phyloP scores from a whole-genome alignment of 441 rosid genomes.

The Arabidopsis lyrata region DNA sequence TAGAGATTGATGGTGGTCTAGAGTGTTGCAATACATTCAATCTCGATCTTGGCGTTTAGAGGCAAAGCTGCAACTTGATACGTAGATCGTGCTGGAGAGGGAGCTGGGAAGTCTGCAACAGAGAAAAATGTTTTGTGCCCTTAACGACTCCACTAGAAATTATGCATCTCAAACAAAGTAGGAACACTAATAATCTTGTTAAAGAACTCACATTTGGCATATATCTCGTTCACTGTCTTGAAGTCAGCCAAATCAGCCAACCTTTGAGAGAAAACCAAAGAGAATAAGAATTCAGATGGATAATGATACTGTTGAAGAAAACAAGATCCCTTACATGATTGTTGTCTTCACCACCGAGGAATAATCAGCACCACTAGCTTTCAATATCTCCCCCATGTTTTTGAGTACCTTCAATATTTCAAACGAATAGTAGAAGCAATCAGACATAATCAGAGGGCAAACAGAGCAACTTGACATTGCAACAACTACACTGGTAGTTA shows the following conservation, averaged over 20 bases:
- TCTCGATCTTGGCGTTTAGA: slow-evolving; percentile 81
- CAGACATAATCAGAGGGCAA: slow-evolving; percentile 19
- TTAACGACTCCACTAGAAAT: not conserved
- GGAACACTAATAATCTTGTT: not conserved
- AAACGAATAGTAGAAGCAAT: slow-evolving; percentile 1
- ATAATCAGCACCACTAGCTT: slow-evolving; percentile 84
- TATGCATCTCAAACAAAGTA: not conserved
- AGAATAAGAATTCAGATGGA: slow-evolving; percentile 6
- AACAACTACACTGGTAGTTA: not conserved
- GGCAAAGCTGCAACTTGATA: slow-evolving; percentile 97
- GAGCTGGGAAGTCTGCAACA: slow-evolving; percentile 79
- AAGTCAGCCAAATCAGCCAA: slow-evolving; percentile 91
- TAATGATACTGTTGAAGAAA: slow-evolving; percentile 8
- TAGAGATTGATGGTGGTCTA: slow-evolving; percentile 30
- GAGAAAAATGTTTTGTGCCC: not conserved
- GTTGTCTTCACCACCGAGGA: slow-evolving; percentile 91
- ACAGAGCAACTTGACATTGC: slow-evolving; percentile 22
- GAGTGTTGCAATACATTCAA: slow-evolving; percentile 88
- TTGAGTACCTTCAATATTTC: slow-evolving; percentile 59
- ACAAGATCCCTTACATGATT: slow-evolving; percentile 58
- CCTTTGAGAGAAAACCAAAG: slow-evolving; percentile 53
- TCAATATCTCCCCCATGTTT: slow-evolving; percentile 95
- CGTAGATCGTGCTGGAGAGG: slow-evolving; percentile 90
- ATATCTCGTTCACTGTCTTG: slow-evolving; percentile 94
- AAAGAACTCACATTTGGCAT: slow-evolving; percentile 84